Percentiles rank a stretch among this genome's conserved stretches.
Conservation (phyloP, 495 filamentous ascomycete species). For the Podospora conica region DNA sequence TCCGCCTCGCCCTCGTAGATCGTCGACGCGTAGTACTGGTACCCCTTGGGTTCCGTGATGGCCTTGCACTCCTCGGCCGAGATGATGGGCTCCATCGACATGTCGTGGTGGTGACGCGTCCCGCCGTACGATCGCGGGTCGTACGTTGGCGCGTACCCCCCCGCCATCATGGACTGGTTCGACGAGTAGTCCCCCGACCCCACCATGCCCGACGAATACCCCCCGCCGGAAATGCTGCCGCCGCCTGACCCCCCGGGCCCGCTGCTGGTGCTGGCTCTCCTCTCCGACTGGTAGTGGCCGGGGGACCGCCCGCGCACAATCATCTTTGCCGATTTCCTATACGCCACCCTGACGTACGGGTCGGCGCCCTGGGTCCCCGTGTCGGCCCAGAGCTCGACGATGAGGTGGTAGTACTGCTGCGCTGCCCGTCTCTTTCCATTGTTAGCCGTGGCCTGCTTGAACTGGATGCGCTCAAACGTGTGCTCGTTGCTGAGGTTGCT, state of each 20-base stretch:
- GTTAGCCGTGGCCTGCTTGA: slow-evolving; percentile 93
- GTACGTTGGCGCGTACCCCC: slow-evolving; percentile 26
- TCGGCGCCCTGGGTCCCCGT: slow-evolving; percentile 44
- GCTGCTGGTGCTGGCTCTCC: slow-evolving; percentile 66
- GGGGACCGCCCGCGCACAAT: slow-evolving; percentile 91
- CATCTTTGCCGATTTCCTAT: slow-evolving; percentile 73
- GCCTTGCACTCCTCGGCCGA: slow-evolving; percentile 42
- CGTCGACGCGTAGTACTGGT: slow-evolving; percentile 42
- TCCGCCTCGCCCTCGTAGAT: slow-evolving; percentile 38
- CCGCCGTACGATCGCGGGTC: slow-evolving; percentile 37
- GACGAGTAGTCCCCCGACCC: slow-evolving; percentile 33
- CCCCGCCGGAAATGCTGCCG: slow-evolving; percentile 43
- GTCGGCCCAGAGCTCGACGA: slow-evolving; percentile 84
- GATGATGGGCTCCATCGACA: slow-evolving; percentile 39
- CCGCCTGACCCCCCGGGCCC: slow-evolving; percentile 59
- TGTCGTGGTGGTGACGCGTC: slow-evolving; percentile 37
- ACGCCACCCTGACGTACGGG: slow-evolving; percentile 71
- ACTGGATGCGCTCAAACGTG: slow-evolving; percentile 91
- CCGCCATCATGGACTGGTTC: slow-evolving; percentile 29
- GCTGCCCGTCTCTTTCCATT: slow-evolving; percentile 88
- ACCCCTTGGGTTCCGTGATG: slow-evolving; percentile 38
- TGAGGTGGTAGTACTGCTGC: slow-evolving; percentile 89
- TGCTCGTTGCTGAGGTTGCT: slow-evolving; percentile 48
- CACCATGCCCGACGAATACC: slow-evolving; percentile 35
- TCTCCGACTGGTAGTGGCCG: slow-evolving; percentile 85